These are phyloP conservation scores for Annulohypoxylon nitens DNA, from an alignment of 495 filamentous ascomycete species.

Conservation along the genomic window DNA sequence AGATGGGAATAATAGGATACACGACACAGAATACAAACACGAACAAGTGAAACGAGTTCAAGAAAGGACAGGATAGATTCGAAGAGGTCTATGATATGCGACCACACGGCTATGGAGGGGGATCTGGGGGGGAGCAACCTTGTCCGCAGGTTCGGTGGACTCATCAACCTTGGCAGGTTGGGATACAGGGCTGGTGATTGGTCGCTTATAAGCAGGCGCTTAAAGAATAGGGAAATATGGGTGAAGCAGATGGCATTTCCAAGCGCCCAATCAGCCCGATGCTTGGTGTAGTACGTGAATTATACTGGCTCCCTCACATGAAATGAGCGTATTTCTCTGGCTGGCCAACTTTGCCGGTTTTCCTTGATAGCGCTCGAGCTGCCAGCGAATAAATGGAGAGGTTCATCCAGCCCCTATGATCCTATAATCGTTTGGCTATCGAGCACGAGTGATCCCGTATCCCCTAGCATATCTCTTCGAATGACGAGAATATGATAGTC, in stretches of 20 bases:
- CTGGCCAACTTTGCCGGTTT: constrained; percentile 26
- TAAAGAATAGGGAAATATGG: constrained; percentile 46
- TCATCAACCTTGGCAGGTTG: constrained; percentile 38
- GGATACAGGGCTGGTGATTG: constrained; percentile 39
- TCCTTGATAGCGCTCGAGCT: constrained; percentile 8
- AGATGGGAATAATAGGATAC: constrained; percentile 25
- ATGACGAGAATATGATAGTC: constrained; percentile 1
- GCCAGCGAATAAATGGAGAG: constrained; percentile 3
- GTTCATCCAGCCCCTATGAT: not conserved
- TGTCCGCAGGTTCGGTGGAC: constrained; percentile 36
- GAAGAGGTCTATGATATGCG: constrained; percentile 47
- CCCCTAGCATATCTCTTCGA: not conserved
- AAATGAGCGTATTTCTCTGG: constrained; percentile 5
- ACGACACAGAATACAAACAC: constrained; percentile 31
- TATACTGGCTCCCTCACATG: constrained; percentile 37
- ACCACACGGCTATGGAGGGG: constrained; percentile 40
- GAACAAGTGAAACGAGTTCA: constrained; percentile 39
- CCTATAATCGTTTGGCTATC: constrained; percentile 8
- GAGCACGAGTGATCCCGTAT: constrained; percentile 8
- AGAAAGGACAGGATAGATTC: constrained; percentile 37
- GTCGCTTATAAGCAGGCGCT: constrained; percentile 38
- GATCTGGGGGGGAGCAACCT: constrained; percentile 28
- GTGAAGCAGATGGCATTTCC: constrained; percentile 40
- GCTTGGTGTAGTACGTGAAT: constrained; percentile 31
- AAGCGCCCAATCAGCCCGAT: constrained; percentile 48